These are phyloP conservation scores for Diaporthe eres DNA, from an alignment of 2,329 filamentous ascomycete species.

Conservation along the genomic window DNA sequence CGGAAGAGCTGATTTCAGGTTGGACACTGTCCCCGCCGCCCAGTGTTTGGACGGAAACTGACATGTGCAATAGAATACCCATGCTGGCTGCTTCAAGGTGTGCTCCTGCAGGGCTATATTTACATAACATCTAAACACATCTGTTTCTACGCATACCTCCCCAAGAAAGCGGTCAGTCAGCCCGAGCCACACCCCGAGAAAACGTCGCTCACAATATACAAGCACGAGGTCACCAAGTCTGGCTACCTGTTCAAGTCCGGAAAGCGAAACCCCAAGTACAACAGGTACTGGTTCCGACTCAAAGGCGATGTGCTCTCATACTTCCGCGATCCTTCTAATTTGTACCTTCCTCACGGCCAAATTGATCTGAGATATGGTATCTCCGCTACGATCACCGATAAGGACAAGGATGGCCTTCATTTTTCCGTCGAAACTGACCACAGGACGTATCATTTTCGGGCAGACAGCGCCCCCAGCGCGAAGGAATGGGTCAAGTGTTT, in stretches of 20 bases:
- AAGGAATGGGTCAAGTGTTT: conserved; percentile 97
- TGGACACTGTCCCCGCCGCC: conserved; percentile 8
- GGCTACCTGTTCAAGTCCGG: conserved; percentile 92
- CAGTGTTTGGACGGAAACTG: conserved; percentile 34
- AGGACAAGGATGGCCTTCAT: conserved; percentile 81
- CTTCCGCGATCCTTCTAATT: conserved; percentile 84
- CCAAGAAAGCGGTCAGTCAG: conserved; percentile 83
- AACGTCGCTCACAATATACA: conserved; percentile 41
- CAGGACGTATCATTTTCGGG: conserved; percentile 87
- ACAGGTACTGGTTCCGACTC: conserved; percentile 92
- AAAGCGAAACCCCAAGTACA: conserved; percentile 88
- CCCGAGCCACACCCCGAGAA: conserved; percentile 15
- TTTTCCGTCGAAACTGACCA: conserved; percentile 88
- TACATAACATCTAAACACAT: conserved; percentile 95
- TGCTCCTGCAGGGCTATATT: conserved; percentile 93
- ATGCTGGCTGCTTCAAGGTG: conserved; percentile 93
- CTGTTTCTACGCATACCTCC: conserved; percentile 98
- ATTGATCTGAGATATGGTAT: conserved; percentile 94
- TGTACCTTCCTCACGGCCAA: conserved; percentile 92
- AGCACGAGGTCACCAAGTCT: conserved; percentile 84
- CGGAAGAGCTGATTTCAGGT: conserved; percentile 89
- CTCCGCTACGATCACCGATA: conserved; percentile 83
- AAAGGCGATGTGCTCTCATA: conserved; percentile 95
- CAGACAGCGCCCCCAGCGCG: conserved; percentile 88
- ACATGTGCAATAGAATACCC: conserved; percentile 77